Percentiles rank a stretch among this genome's conserved stretches.
Evolutionary conservation across 75 land plant genomes (phyloP).

Genomic region (Sequoia sempervirens): DNA sequence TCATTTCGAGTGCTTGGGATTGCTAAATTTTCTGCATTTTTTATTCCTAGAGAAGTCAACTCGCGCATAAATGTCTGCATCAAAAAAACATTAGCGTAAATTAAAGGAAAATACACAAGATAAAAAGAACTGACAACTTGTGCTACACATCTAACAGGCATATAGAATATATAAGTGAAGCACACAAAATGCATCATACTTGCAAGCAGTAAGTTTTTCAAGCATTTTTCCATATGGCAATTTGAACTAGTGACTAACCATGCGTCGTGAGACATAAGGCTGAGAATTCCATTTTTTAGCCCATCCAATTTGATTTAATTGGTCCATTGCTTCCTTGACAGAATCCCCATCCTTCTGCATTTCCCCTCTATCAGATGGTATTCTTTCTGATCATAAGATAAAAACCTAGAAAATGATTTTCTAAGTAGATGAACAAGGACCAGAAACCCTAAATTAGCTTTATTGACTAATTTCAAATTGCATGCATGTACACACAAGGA

Average conservation of each 20-base stretch:
- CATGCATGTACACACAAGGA: neutral
- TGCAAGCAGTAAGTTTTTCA: neutral
- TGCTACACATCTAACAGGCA: neutral
- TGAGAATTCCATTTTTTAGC: slow-evolving; percentile 89
- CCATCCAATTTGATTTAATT: slow-evolving; percentile 69
- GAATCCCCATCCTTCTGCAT: slow-evolving; percentile 79
- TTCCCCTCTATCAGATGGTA: neutral
- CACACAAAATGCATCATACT: neutral
- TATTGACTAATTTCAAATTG: neutral
- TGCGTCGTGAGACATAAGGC: slow-evolving; percentile 83
- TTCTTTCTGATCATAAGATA: neutral
- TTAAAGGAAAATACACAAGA: neutral
- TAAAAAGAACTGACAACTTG: neutral
- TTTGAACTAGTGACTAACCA: slow-evolving; percentile 36
- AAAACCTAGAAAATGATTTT: neutral
- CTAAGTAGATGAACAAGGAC: neutral
- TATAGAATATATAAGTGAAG: neutral
- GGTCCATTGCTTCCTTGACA: slow-evolving; percentile 71
- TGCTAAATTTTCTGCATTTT: slow-evolving; percentile 93
- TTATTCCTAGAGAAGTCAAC: slow-evolving; percentile 83
- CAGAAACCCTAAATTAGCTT: neutral
- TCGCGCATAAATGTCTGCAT: slow-evolving; percentile 83
- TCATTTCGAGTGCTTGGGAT: slow-evolving; percentile 95
- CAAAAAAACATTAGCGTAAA: neutral
- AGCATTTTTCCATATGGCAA: neutral